Evolutionary conservation across 257 asterid species (phyloP).

Genomic region (Henckelia pumila): DNA sequence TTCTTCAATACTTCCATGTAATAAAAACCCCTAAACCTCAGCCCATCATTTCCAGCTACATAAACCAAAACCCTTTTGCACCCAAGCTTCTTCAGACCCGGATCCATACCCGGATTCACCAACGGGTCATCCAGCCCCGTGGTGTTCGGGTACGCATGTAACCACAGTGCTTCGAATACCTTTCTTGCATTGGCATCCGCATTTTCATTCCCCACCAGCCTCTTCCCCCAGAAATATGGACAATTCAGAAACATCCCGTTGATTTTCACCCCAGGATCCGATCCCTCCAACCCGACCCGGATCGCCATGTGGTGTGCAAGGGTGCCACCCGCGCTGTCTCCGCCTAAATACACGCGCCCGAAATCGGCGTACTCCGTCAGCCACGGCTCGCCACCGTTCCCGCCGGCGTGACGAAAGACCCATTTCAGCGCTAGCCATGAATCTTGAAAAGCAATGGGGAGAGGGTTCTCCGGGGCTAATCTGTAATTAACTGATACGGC

Average conservation of each 20-base stretch:
- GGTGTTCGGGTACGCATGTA: slow-evolving; percentile 28
- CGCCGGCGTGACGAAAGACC: slow-evolving; percentile 36
- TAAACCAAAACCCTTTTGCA: slow-evolving; percentile 19
- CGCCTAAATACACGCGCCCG: slow-evolving; percentile 33
- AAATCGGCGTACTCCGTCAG: slow-evolving; percentile 36
- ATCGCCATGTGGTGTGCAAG: slow-evolving; percentile 43
- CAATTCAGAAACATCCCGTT: slow-evolving; percentile 35
- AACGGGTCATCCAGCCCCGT: slow-evolving; percentile 35
- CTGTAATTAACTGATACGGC: slow-evolving; percentile 46
- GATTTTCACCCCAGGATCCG: slow-evolving; percentile 18
- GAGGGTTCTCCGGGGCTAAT: slow-evolving; percentile 46
- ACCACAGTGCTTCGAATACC: slow-evolving; percentile 28
- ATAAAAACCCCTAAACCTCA: slow-evolving; percentile 21
- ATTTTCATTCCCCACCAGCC: slow-evolving; percentile 28
- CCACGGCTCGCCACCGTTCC: slow-evolving; percentile 39
- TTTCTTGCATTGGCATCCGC: not conserved
- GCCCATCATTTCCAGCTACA: slow-evolving; percentile 15
- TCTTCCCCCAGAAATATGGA: slow-evolving; percentile 46
- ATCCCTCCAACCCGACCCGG: slow-evolving; percentile 32
- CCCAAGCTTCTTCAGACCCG: slow-evolving; percentile 13
- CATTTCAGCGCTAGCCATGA: slow-evolving; percentile 44
- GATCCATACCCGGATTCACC: slow-evolving; percentile 24
- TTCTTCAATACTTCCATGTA: slow-evolving; percentile 2
- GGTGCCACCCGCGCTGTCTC: slow-evolving; percentile 56
- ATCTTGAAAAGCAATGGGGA: slow-evolving; percentile 45